These are phyloP conservation scores for Candida hispaniensis DNA, from an alignment of 805 yeast species.

Conservation along the genomic window DNA sequence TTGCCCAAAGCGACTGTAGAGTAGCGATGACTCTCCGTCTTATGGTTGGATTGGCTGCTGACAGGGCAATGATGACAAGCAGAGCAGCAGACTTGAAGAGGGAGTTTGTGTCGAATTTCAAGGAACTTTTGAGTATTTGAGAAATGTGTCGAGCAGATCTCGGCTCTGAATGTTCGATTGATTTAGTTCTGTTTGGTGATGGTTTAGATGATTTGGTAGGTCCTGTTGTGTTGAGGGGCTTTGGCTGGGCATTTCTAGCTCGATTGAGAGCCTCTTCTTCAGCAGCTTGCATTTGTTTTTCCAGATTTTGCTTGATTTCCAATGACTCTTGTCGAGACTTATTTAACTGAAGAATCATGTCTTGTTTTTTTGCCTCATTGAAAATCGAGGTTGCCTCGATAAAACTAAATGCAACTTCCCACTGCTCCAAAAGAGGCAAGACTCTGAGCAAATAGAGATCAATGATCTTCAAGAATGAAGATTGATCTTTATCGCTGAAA, in stretches of 20 bases:
- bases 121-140: slow-evolving; percentile 2
- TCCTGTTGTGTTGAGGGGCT: neutral
- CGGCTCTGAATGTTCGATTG: neutral
- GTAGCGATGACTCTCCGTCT: slow-evolving; percentile 8
- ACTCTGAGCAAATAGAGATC: slow-evolving; percentile 14
- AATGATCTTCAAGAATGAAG: slow-evolving; percentile 14
- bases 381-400: slow-evolving; percentile 8
- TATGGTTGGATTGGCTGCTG: slow-evolving; percentile 15
- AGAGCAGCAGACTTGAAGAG: slow-evolving; percentile 10
- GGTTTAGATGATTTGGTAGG: slow-evolving; percentile 1
- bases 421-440: slow-evolving; percentile 6
- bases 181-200: slow-evolving; percentile 2
- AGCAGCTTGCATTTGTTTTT: slow-evolving; percentile 2
- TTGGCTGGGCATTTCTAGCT: neutral
- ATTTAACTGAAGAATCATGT: slow-evolving; percentile 5
- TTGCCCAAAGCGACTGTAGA: slow-evolving; percentile 7
- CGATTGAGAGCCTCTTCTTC: slow-evolving; percentile 2
- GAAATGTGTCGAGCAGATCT: slow-evolving; percentile 5
- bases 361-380: slow-evolving; percentile 7
- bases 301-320: slow-evolving; percentile 1
- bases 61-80: slow-evolving; percentile 7
- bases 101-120: slow-evolving; percentile 11
- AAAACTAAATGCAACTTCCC: slow-evolving; percentile 13
- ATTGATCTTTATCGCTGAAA: slow-evolving; percentile 1
- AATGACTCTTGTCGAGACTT: slow-evolving; percentile 1